A percentile compares a stretch with the other conserved stretches of the same genome.
These are phyloP conservation scores for Colletotrichum caudatum DNA, from an alignment of 2,329 filamentous ascomycete species.

Conservation along the genomic window DNA sequence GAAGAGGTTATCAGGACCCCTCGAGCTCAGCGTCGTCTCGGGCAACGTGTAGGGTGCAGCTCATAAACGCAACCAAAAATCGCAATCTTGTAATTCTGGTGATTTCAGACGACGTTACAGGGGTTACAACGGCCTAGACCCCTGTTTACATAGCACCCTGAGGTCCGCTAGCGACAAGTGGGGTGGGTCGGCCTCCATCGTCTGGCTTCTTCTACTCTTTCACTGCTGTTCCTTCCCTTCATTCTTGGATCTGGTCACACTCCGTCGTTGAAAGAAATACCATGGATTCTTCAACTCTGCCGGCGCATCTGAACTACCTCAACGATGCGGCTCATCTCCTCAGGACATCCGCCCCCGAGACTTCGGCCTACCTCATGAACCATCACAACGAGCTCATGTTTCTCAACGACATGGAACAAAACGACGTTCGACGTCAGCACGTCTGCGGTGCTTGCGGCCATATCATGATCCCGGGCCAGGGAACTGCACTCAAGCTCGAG, in stretches of 20 bases:
- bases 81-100: neutral
- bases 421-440: slow-evolving; percentile 65
- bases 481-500: slow-evolving; percentile 56
- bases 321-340: slow-evolving; percentile 72
- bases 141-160: slow-evolving; percentile 28
- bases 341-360: slow-evolving; percentile 63
- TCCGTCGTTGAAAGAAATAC: neutral
- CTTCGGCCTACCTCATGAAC: slow-evolving; percentile 70
- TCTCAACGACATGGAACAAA: slow-evolving; percentile 57
- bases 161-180: slow-evolving; percentile 21
- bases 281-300: slow-evolving; percentile 28
- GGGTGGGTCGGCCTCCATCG: slow-evolving; percentile 7
- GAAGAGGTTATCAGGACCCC: neutral
- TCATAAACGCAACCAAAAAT: slow-evolving; percentile 1
- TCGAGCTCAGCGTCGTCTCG: neutral
- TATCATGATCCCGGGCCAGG: slow-evolving; percentile 67
- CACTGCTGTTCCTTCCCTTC: neutral
- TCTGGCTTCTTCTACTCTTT: slow-evolving; percentile 4
- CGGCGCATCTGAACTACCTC: slow-evolving; percentile 56
- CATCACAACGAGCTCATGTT: slow-evolving; percentile 63
- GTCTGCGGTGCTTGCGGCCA: slow-evolving; percentile 71
- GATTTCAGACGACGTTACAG: slow-evolving; percentile 24
- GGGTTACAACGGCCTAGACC: slow-evolving; percentile 8
- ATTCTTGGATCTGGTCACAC: neutral
- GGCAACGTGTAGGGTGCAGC: neutral